Percentiles rank a stretch among this genome's conserved stretches.
phyloP scores from a whole-genome alignment of 352 stramenopile species.

The Pythium chondricola region DNA sequence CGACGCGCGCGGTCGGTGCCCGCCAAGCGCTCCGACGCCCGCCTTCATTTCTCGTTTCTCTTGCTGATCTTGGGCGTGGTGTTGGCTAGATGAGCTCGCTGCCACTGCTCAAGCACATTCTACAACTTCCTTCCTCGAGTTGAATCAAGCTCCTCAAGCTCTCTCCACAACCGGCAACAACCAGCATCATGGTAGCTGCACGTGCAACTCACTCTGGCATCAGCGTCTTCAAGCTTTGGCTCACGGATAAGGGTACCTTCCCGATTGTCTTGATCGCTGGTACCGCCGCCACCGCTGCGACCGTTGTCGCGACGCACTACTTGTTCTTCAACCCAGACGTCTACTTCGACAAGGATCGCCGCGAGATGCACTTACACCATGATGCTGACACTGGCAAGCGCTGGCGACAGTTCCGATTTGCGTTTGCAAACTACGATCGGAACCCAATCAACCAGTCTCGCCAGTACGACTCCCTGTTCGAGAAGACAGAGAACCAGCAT shows the following conservation, averaged over 20 bases:
- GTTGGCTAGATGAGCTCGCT: no score
- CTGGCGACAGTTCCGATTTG: conserved; percentile 63
- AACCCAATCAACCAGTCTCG: conserved; percentile 76
- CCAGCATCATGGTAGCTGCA: conserved; percentile 16
- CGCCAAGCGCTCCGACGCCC: no score
- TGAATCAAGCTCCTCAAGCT: no score
- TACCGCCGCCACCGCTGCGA: conserved; percentile 27
- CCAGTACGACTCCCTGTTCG: conserved; percentile 51
- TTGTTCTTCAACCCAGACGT: conserved; percentile 52
- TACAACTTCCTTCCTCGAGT: conserved; percentile 12
- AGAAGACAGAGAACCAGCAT: conserved; percentile 48
- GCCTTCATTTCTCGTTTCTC: no score
- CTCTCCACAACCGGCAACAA: not conserved
- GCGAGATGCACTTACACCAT: conserved; percentile 38
- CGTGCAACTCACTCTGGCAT: conserved; percentile 28
- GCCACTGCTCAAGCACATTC: conserved; percentile 2
- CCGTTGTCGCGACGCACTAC: conserved; percentile 33
- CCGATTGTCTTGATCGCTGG: conserved; percentile 45
- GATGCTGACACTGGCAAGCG: conserved; percentile 28
- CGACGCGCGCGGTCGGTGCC: no score
- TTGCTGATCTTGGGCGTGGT: no score
- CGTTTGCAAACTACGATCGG: conserved; percentile 52
- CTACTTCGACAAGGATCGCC: conserved; percentile 61
- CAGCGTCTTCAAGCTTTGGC: conserved; percentile 46
- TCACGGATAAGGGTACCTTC: conserved; percentile 52